Evolutionary conservation across 1,284 basidiomycete species (phyloP).

Genomic region (Sporisorium sorghi): DNA sequence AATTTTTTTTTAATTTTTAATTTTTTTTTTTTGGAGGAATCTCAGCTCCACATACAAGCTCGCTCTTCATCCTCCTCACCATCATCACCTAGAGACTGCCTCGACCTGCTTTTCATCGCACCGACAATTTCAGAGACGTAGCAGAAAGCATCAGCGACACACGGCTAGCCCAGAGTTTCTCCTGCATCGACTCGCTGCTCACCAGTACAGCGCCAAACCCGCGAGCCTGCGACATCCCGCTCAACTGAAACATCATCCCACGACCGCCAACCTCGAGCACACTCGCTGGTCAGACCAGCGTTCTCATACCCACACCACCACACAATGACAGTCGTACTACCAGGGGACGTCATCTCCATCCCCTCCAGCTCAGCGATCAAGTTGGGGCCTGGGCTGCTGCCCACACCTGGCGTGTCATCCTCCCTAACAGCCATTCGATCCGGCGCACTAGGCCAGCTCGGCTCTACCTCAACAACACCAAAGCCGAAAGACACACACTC

Average conservation of each 20-base stretch:
- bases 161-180: too few relatives aligned
- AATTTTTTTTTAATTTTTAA: neutral
- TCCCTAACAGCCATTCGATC: slow-evolving; percentile 49
- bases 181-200: too few relatives aligned
- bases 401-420: slow-evolving; percentile 17
- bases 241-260: neutral
- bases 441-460: slow-evolving; percentile 49
- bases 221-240: neutral
- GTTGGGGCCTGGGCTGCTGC: slow-evolving; percentile 58
- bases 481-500: neutral
- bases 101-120: too few relatives aligned
- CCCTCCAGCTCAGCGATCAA: slow-evolving; percentile 36
- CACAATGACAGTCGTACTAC: slow-evolving; percentile 57
- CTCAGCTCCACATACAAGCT: neutral
- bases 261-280: neutral
- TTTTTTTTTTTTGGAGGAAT: slow-evolving; percentile 2
- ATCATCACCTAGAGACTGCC: neutral
- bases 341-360: slow-evolving; percentile 52
- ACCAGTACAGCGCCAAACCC: neutral
- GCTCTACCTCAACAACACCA: slow-evolving; percentile 1
- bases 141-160: too few relatives aligned
- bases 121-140: too few relatives aligned
- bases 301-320: too few relatives aligned
- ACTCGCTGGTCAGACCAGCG: too few relatives aligned
- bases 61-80: neutral